Base-by-base conservation (phyloP, 768 basidiomycete genomes). In the Pisolithus microcarpus region DNA sequence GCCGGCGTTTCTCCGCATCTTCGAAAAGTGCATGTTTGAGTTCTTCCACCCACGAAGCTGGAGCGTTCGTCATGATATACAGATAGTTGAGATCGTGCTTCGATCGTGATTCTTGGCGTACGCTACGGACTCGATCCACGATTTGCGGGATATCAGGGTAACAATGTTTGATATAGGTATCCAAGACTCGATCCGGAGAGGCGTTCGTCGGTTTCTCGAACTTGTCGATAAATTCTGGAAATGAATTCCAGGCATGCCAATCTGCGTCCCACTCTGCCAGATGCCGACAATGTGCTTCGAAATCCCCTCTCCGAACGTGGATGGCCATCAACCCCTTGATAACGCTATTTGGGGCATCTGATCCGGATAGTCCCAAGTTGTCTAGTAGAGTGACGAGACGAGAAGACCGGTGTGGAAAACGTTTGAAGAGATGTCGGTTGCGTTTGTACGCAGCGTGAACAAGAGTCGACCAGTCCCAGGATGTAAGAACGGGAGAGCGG, bases 271-370 rank as follows among this genome's bases (percentile, higher is more conserved):
- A 70, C 47, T 62, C 53, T 2, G 65, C 65, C 34, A 80, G 67
- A 49, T 64, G 51, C 5, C 50, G 44, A 61, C 79, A 81, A 59
- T 80, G 78, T 4, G 65, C 53, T 37, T 67, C 40, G 55, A 70
- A 80, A 59, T 79, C 78, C 10, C 79, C 78, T 28, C 78, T 66
- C 1, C 78, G 76, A 42, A 80, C 61, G 55, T 80, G 79, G 7
- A 80, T 57, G 4, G 72, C 79, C 5, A 80, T 65, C 1, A 78
- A 65, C 16, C 77, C 75, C 0, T 69, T 56, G 26, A 75, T 62
- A 6, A 61, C 57, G 2, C 49, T 6, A 8, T 46, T 49, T 21
- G 54, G 50, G 15, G 26, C 45, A 46, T 59, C 52, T 30, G 43
- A n/a, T 21, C 3, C 11, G 4, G 19, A 23, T 4, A 36, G 13